phyloP scores from a whole-genome alignment of 2,329 filamentous ascomycete genomes.

The Exophiala calicioides region DNA sequence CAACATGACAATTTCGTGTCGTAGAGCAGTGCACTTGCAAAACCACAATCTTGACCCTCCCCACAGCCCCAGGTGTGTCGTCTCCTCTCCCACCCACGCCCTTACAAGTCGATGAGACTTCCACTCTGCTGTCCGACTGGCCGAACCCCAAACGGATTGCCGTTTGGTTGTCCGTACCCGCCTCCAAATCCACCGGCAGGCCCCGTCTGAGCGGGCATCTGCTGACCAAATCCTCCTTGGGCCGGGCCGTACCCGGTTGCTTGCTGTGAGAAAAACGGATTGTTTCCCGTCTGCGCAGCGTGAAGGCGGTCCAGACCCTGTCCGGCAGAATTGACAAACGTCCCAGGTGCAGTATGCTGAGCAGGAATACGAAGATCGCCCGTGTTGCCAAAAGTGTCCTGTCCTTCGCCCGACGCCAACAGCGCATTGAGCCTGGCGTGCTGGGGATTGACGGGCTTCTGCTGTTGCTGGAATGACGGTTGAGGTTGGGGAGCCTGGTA shows the following conservation, averaged over 20 bases:
- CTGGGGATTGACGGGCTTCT: slow-evolving; percentile 54
- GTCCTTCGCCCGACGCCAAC: slow-evolving; percentile 82
- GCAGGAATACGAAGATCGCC: slow-evolving; percentile 92
- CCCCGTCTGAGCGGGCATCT: slow-evolving; percentile 54
- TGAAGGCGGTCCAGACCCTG: slow-evolving; percentile 73
- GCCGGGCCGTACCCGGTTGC: slow-evolving; percentile 62
- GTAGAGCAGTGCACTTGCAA: not conserved
- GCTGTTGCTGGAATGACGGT: slow-evolving; percentile 48
- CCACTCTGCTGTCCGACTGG: slow-evolving; percentile 51
- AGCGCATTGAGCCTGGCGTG: slow-evolving; percentile 79
- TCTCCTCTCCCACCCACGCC: slow-evolving; percentile 7
- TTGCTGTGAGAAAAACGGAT: slow-evolving; percentile 84
- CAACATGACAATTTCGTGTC: slow-evolving; percentile 13
- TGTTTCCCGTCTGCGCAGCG: slow-evolving; percentile 69
- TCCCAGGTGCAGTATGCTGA: slow-evolving; percentile 93
- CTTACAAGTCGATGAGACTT: slow-evolving; percentile 65
- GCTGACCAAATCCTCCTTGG: slow-evolving; percentile 36
- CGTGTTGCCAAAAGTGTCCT: slow-evolving; percentile 97
- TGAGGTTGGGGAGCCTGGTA: slow-evolving; percentile 50
- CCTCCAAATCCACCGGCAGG: slow-evolving; percentile 50
- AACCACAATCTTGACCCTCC: not conserved
- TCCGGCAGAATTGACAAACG: slow-evolving; percentile 94
- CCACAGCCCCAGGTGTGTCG: not conserved
- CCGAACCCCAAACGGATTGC: slow-evolving; percentile 59
- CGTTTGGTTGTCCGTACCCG: slow-evolving; percentile 44